Base-by-base conservation (phyloP, 331 rosid genomes). In the Stylosanthes scabra region DNA sequence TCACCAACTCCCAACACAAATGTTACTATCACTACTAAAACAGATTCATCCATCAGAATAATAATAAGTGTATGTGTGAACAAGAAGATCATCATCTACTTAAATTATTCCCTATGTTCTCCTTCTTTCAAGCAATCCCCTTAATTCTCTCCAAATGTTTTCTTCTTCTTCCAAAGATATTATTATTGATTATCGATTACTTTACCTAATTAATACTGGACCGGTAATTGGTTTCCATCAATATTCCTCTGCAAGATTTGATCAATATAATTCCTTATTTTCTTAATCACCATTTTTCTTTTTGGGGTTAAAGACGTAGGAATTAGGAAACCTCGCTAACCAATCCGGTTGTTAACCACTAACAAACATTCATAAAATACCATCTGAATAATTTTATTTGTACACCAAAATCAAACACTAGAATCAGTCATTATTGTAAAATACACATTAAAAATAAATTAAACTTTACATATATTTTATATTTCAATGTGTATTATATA, bases 1-100 rank as follows among this genome's bases (percentile, higher is more conserved):
- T 67, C 83, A 68, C 55, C 50, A 68, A 73, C 80, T 76, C 75
- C 55, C 39, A 68, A 50, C 77, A 66, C 78, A 72, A 49, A 72
- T 63, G 80, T 80, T 73, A 14, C 59, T 20, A 25, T 79, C 74
- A 72, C 20, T 59, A n/a, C 68, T 1, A 61, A 63, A 62, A 8
- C 66, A 63, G 20, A 64, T 78, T 74, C 78, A 50, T 51, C 63
- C n/a, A n/a, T n/a, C n/a, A n/a, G n/a, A n/a, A n/a, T n/a, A n/a
- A n/a, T n/a, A n/a, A n/a, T n/a, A n/a, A n/a, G 46, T 56, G 52
- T 65, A 74, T 10, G 41, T 13, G 59, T 58, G 68, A 58, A 46
- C 60, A 31, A 16, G 13, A 46, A 28, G 5, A 44, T 62, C 14
- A 20, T 11, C 41, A 9, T 3, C 37, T 31, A 31, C 37, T 31